Evolutionary conservation across 108 stramenopile genomes (phyloP).

Genomic region (Chaetoceros tenuissimus): DNA sequence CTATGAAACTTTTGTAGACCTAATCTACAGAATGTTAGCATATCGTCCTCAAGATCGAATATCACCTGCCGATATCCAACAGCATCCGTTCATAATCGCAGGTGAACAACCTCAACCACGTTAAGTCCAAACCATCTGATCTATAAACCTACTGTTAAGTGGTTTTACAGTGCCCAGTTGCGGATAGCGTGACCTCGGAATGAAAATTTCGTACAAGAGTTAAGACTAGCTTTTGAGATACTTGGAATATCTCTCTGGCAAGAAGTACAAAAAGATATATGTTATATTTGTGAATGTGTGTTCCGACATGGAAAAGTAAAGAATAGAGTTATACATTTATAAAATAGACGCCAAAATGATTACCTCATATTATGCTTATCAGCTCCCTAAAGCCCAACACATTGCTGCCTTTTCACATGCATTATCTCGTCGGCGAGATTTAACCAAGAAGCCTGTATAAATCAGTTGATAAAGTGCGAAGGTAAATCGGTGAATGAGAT

Average conservation of each 20-base stretch:
- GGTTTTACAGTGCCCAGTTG: too few species aligned
- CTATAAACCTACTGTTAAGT: too few species aligned
- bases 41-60: slow-evolving; percentile 75
- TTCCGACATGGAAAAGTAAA: too few species aligned
- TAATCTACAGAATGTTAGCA: slow-evolving; percentile 85
- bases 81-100: slow-evolving; percentile 77
- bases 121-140: slow-evolving; percentile 9
- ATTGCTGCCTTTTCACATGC: background rate
- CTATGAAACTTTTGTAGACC: slow-evolving; percentile 88
- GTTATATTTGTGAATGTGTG: too few species aligned
- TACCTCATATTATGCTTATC: too few species aligned
- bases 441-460: background rate
- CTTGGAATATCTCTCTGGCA: background rate
- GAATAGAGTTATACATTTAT: too few species aligned
- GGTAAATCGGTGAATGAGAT: background rate
- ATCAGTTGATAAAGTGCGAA: background rate
- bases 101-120: background rate
- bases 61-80: slow-evolving; percentile 72
- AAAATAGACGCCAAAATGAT: too few species aligned
- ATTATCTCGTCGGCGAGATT: background rate
- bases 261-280: too few species aligned
- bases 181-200: too few species aligned
- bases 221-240: background rate
- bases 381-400: background rate
- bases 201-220: too few species aligned